Base-by-base conservation (phyloP, 176 grass and related monocot species). In the Echinochloa phyllopogon region DNA sequence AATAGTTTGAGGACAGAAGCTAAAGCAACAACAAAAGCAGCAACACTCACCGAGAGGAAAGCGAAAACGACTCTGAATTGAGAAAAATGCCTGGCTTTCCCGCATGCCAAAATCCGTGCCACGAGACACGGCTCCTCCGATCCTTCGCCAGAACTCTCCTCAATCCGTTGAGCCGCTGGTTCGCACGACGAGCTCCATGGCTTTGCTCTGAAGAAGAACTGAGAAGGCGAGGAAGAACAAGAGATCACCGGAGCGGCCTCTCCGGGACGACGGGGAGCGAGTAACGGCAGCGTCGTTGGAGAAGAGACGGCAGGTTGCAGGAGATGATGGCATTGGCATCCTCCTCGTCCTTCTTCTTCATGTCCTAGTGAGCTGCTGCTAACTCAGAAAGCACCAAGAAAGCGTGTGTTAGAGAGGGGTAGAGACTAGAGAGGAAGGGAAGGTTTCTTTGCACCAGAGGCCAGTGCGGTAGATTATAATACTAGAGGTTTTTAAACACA, bases 51-150 rank as follows among this genome's bases (percentile, higher is more conserved):
- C 78, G 72, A 86, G 75, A 68, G 59, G 80, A 83, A 87, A 90
- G 84, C 58, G 59, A 83, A 83, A 83, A 83, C 48, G 49, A 79
- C 17, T 59, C 51, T 50, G 86, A 89, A 92, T 45, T 75, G 72
- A 92, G 79, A 83, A 85, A 92, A 87, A 87, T 92, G 90, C 90
- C 90, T 89, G 90, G 86, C 90, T 89, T 92, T 89, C 82, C 90
- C 81, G 87, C 83, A 92, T 83, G 84, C 90, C 90, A 86, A 82
- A 56, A 68, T 51, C 63, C 50, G 24, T 4, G 20, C 24, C 79
- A 29, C 45, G 79, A 36, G 49, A 76, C 13, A 76, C 44, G 61
- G 58, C 67, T 57, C 23, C 52, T 86, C 29, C 29, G 29, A 33
- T 33, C 82, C 88, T 70, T 78, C 88, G 43, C 78, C 83, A 71